These are phyloP conservation scores for Maudiozyma bulderi DNA, from an alignment of 805 yeast genomes.

Conservation along the genomic window DNA sequence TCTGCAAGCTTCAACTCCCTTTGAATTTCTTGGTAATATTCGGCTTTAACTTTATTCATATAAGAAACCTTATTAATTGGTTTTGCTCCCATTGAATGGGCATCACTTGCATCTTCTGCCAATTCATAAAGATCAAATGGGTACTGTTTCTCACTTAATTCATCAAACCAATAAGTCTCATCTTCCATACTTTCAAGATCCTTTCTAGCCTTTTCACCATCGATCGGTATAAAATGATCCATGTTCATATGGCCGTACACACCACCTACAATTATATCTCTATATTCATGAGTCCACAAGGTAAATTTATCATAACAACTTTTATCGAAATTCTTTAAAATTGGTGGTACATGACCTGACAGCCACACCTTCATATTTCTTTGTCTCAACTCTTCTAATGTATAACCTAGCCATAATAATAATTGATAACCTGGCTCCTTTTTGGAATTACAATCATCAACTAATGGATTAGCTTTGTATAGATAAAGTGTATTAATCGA, in stretches of 20 bases:
- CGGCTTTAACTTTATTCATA: conserved; percentile 47
- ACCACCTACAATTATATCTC: conserved; percentile 78
- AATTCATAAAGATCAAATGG: conserved; percentile 1
- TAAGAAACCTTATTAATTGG: conserved; percentile 60
- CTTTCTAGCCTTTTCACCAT: conserved; percentile 57
- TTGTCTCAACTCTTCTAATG: conserved; percentile 60
- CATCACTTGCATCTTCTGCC: conserved; percentile 30
- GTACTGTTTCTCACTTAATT: conserved; percentile 1
- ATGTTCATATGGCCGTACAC: conserved; percentile 84
- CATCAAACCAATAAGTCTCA: conserved; percentile 7
- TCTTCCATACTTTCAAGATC: conserved; percentile 23
- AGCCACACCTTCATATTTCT: conserved; percentile 80
- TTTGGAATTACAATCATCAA: conserved; percentile 63
- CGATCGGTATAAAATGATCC: conserved; percentile 75
- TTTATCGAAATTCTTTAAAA: conserved; percentile 63
- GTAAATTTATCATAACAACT: conserved; percentile 67
- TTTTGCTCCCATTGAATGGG: conserved; percentile 46
- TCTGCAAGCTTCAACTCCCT: conserved; percentile 18
- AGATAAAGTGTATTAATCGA: conserved; percentile 71
- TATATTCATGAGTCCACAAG: conserved; percentile 73
- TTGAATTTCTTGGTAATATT: conserved; percentile 41
- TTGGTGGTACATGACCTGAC: conserved; percentile 83
- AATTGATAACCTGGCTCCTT: conserved; percentile 75
- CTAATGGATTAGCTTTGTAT: conserved; percentile 70
- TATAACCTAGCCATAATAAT: conserved; percentile 68